Percentiles rank a stretch among this genome's conserved stretches.
Conservation (phyloP, 2,329 filamentous ascomycete species). For the Calonectria pteridis region DNA sequence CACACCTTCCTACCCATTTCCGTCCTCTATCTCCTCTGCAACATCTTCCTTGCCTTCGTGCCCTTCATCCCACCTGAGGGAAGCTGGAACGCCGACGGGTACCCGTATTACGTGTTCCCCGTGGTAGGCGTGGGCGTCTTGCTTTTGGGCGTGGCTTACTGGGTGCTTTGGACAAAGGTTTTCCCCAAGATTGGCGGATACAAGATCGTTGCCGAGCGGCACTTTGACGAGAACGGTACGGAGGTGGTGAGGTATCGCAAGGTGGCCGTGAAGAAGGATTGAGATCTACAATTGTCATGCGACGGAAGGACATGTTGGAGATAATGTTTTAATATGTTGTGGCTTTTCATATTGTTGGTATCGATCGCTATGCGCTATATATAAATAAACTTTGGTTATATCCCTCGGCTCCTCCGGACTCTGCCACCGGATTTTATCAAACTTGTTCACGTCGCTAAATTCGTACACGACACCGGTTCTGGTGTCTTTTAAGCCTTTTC, state of each 20-base stretch:
- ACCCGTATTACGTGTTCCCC: constrained; percentile 69
- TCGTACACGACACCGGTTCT: background rate
- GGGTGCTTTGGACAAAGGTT: constrained; percentile 64
- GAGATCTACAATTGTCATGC: background rate
- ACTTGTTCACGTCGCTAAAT: background rate
- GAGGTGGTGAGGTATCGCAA: constrained; percentile 58
- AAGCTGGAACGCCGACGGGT: constrained; percentile 60
- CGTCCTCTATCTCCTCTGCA: constrained; percentile 62
- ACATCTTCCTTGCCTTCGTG: constrained; percentile 64
- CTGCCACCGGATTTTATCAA: background rate
- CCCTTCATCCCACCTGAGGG: constrained; percentile 67
- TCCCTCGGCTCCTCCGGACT: background rate
- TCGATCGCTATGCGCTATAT: background rate
- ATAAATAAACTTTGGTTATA: constrained; percentile 5
- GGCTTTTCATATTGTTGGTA: background rate
- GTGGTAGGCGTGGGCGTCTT: constrained; percentile 66
- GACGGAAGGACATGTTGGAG: background rate
- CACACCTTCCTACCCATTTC: constrained; percentile 62
- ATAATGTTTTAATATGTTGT: background rate
- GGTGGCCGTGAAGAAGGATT: constrained; percentile 41
- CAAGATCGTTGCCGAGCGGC: constrained; percentile 59
- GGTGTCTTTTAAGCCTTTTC: background rate
- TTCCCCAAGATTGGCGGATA: constrained; percentile 64
- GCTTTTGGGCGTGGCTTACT: constrained; percentile 64
- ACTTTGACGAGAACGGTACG: constrained; percentile 53